Percentiles rank a stretch among this genome's conserved stretches.
phyloP scores from a whole-genome alignment of 139 green algal genomes.

The Penium margaritaceum region DNA sequence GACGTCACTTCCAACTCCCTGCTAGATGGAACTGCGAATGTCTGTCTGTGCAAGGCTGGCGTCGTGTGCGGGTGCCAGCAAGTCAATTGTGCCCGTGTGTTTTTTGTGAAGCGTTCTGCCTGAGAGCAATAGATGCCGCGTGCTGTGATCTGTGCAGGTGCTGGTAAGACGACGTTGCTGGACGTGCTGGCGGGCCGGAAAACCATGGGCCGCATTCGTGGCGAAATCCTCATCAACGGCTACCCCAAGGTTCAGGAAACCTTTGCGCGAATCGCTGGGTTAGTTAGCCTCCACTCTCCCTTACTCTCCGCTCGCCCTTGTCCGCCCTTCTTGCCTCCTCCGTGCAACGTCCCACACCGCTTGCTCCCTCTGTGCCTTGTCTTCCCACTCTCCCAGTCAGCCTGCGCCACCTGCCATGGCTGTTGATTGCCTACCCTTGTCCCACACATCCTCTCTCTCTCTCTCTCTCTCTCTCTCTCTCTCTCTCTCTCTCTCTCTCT shows the following conservation, averaged over 20 bases:
- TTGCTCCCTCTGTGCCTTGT: neutral
- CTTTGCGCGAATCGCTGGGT: conserved; percentile 32
- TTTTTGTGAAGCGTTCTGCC: no score
- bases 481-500: neutral
- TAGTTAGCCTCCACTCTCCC: neutral
- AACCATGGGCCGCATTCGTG: conserved; percentile 24
- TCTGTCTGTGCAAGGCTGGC: no score
- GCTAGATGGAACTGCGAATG: no score
- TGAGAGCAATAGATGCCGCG: no score
- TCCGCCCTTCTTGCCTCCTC: neutral
- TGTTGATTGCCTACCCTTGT: no score
- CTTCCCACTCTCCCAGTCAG: no score
- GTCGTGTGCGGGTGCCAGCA: no score
- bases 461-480: neutral
- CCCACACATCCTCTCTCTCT: neutral
- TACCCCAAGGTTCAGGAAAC: conserved; percentile 45
- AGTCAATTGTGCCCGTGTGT: no score
- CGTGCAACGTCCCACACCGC: neutral
- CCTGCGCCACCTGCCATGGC: no score
- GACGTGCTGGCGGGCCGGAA: conserved; percentile 48
- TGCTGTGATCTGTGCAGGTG: conserved; percentile 4
- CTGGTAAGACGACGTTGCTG: conserved; percentile 50
- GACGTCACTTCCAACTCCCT: no score
- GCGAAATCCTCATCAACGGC: conserved; percentile 45
- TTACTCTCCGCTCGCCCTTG: neutral